These are phyloP conservation scores for Mortierella sp. DNA, from an alignment of 371 early-diverging fungal species.

Conservation along the genomic window DNA sequence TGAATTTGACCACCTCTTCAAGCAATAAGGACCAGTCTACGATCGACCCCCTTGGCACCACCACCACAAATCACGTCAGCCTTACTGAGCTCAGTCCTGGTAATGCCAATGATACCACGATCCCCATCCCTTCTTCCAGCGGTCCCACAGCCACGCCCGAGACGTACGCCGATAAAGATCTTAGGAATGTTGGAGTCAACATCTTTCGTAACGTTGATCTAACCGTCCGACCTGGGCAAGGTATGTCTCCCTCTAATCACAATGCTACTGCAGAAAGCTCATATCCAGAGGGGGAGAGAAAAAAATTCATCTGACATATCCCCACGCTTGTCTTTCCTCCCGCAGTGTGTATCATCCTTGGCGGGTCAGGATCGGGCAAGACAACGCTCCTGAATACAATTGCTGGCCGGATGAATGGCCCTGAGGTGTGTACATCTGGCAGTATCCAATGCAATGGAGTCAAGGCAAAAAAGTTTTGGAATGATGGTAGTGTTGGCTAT, in stretches of 20 bases:
- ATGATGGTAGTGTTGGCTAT: conserved; percentile 45
- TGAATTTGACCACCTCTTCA: conserved; percentile 10
- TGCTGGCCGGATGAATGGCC: conserved; percentile 44
- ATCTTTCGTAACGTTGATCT: conserved; percentile 44
- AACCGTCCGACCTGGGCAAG: conserved; percentile 47
- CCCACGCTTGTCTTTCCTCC: background rate
- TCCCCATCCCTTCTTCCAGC: background rate
- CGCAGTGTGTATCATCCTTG: conserved; percentile 46
- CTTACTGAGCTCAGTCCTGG: background rate
- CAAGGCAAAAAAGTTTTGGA: conserved; percentile 51
- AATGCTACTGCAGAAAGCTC: too few species aligned
- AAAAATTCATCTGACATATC: background rate
- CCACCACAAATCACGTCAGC: background rate
- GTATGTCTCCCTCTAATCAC: conserved; percentile 35
- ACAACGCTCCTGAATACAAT: conserved; percentile 46
- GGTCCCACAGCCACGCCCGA: background rate
- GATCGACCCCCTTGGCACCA: conserved; percentile 3
- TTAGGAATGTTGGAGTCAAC: conserved; percentile 38
- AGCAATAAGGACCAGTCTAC: background rate
- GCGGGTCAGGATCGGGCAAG: conserved; percentile 49
- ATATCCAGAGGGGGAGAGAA: too few species aligned
- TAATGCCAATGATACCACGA: background rate
- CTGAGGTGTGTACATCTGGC: conserved; percentile 32
- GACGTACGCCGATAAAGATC: conserved; percentile 19
- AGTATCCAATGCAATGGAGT: conserved; percentile 37